phyloP scores from a whole-genome alignment of 1,139 yeast species.

The Hyphopichia wangnamkhiaoensis region DNA sequence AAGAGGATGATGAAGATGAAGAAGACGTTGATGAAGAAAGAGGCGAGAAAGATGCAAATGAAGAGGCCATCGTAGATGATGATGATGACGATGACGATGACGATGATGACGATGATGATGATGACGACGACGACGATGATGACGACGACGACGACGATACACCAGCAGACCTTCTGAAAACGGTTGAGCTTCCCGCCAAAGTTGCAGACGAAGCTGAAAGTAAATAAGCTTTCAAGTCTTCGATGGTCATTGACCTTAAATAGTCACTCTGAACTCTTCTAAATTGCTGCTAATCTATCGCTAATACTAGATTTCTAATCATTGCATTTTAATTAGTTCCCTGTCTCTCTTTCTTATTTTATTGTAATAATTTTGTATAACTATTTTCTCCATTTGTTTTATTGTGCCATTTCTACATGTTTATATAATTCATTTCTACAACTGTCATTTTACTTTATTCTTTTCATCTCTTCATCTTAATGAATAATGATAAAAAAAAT shows the following conservation, averaged over 20 bases:
- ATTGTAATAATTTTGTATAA: no score
- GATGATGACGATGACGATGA: conserved; percentile 45
- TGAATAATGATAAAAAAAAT: not conserved
- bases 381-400: no score
- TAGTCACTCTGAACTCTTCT: no score
- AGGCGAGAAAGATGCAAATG: conserved; percentile 36
- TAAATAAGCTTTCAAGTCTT: no score
- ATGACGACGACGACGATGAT: conserved; percentile 48
- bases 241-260: no score
- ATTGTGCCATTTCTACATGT: no score
- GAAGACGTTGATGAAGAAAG: conserved; percentile 36
- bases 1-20: conserved; percentile 72
- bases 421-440: not conserved
- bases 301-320: no score
- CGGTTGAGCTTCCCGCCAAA: not conserved
- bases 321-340: no score
- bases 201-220: not conserved
- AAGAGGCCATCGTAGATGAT: conserved; percentile 31
- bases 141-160: conserved; percentile 46
- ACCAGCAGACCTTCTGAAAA: not conserved
- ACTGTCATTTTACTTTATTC: no score
- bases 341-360: no score
- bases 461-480: no score
- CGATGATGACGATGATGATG: conserved; percentile 43
- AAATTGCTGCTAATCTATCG: no score